A percentile compares a stretch with the other conserved stretches of the same genome.
These are phyloP conservation scores for Tolypocladium tropicale DNA, from an alignment of 2,329 filamentous ascomycete species.

Conservation along the genomic window DNA sequence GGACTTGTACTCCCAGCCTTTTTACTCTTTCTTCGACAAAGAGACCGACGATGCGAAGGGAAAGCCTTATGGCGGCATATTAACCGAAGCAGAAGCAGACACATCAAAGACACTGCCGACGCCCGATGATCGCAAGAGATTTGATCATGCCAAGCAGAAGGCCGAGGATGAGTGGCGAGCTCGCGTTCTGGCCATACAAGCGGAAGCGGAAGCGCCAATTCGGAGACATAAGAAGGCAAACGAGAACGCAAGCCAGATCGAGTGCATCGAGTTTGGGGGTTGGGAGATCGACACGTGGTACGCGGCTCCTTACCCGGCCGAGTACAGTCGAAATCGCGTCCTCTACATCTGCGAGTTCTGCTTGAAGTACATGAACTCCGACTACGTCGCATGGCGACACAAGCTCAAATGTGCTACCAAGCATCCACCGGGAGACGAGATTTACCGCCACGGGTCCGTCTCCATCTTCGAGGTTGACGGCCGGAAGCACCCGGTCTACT, in stretches of 20 bases:
- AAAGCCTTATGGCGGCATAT: constrained; percentile 90
- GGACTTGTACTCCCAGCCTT: constrained; percentile 60
- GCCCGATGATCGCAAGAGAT: constrained; percentile 70
- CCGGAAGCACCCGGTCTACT: constrained; percentile 95
- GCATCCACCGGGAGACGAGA: constrained; percentile 94
- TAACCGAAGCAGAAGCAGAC: constrained; percentile 81
- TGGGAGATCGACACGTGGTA: constrained; percentile 99
- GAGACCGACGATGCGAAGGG: constrained; percentile 82
- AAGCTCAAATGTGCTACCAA: constrained; percentile 96
- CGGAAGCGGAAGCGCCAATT: constrained; percentile 49
- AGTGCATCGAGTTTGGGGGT: constrained; percentile 95
- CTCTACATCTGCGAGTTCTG: constrained; percentile 99
- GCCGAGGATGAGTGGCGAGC: constrained; percentile 88
- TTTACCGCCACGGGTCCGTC: constrained; percentile 82
- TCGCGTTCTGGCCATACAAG: constrained; percentile 48
- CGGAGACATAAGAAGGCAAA: constrained; percentile 64
- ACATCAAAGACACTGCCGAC: constrained; percentile 80
- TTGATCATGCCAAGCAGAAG: constrained; percentile 81
- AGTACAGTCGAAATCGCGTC: constrained; percentile 92
- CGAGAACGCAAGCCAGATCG: constrained; percentile 91
- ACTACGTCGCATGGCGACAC: constrained; percentile 95
- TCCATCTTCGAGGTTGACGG: constrained; percentile 98
- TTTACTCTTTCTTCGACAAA: constrained; percentile 81
- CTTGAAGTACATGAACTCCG: constrained; percentile 98
- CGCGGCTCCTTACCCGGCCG: constrained; percentile 92